Conservation (phyloP, 1,139 yeast genomes). For the Candida frijolesensis region DNA sequence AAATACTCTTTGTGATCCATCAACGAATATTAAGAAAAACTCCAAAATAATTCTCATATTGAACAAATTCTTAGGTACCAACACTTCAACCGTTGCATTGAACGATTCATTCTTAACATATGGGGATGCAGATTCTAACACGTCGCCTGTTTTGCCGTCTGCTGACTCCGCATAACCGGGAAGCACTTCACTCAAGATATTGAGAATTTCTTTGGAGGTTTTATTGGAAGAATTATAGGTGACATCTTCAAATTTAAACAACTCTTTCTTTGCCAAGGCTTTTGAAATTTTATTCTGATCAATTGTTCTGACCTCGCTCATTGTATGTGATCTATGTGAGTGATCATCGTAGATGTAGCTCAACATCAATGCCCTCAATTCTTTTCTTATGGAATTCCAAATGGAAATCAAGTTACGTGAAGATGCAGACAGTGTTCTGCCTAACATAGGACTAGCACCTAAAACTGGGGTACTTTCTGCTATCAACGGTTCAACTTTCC, state of each 20-base stretch:
- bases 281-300: conserved; percentile 14
- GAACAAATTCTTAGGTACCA: conserved; percentile 76
- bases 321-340: not conserved
- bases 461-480: conserved; percentile 8
- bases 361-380: conserved; percentile 55
- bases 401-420: conserved; percentile 32
- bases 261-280: conserved; percentile 19
- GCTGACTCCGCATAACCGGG: conserved; percentile 57
- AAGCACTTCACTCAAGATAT: conserved; percentile 57
- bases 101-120: conserved; percentile 61
- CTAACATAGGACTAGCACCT: conserved; percentile 9
- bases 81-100: conserved; percentile 59
- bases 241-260: conserved; percentile 55
- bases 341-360: conserved; percentile 50
- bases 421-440: not conserved
- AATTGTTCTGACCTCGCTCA: conserved; percentile 4
- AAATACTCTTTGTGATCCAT: conserved; percentile 45
- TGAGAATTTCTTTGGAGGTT: conserved; percentile 46
- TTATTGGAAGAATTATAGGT: conserved; percentile 33
- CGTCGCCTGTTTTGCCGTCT: conserved; percentile 9
- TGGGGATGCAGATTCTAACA: conserved; percentile 35
- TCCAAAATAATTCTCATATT: conserved; percentile 78
- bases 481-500: conserved; percentile 9
- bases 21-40: conserved; percentile 57
- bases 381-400: conserved; percentile 62